phyloP scores from a whole-genome alignment of 1,284 basidiomycete species.

The Chalciporus sp. region DNA sequence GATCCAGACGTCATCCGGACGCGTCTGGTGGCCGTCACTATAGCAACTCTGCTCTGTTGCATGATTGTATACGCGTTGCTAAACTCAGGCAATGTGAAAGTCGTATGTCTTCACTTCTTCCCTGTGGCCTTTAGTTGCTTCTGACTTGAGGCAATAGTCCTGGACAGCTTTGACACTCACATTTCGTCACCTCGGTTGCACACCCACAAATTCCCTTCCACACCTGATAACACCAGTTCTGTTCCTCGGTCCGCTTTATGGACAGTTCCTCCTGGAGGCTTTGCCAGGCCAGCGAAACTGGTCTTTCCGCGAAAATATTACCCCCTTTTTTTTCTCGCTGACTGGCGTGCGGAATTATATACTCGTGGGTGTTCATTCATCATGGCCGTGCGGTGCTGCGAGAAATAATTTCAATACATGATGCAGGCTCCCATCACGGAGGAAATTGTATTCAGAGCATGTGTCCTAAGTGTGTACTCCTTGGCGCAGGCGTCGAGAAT shows the following conservation, averaged over 20 bases:
- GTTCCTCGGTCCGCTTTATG: constrained; percentile 85
- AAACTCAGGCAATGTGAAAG: constrained; percentile 24
- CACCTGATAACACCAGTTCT: constrained; percentile 77
- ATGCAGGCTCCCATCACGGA: constrained; percentile 86
- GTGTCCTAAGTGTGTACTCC: constrained; percentile 75
- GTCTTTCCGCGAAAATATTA: constrained; percentile 45
- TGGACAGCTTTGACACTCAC: constrained; percentile 19
- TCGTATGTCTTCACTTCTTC: constrained; percentile 33
- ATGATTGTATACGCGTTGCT: constrained; percentile 41
- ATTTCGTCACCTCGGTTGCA: constrained; percentile 25
- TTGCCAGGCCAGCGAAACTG: constrained; percentile 69
- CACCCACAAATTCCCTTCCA: constrained; percentile 41
- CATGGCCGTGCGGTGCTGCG: background rate
- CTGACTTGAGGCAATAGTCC: constrained; percentile 10
- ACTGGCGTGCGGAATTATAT: constrained; percentile 77
- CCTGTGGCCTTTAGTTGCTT: background rate
- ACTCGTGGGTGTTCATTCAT: constrained; percentile 53
- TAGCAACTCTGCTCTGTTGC: constrained; percentile 59
- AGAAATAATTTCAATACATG: background rate
- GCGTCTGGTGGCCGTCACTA: constrained; percentile 58
- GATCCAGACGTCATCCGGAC: constrained; percentile 75
- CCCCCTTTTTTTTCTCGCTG: constrained; percentile 50
- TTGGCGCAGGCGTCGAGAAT: constrained; percentile 59
- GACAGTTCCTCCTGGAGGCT: constrained; percentile 51
- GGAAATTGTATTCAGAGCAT: constrained; percentile 90